phyloP scores from a whole-genome alignment of 2,329 filamentous ascomycete genomes.

The Talaromyces marneffei region DNA sequence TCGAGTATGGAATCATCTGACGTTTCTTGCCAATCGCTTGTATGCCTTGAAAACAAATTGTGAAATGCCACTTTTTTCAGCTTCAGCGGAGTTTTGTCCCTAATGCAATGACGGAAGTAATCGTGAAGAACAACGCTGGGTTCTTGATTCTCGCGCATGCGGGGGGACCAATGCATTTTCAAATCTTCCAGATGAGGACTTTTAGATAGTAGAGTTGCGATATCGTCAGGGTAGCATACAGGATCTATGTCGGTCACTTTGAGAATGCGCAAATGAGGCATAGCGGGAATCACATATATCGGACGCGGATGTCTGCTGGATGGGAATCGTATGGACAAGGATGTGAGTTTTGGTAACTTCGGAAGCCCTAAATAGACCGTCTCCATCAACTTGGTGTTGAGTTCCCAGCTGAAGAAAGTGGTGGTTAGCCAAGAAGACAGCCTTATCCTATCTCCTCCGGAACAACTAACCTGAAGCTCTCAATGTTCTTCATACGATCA shows the following conservation, averaged over 20 bases:
- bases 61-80: slow-evolving; percentile 50
- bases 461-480: slow-evolving; percentile 45
- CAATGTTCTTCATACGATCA: slow-evolving; percentile 53
- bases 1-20: slow-evolving; percentile 39
- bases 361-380: slow-evolving; percentile 55
- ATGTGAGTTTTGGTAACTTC: slow-evolving; percentile 45
- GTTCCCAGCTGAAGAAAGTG: slow-evolving; percentile 47
- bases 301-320: slow-evolving; percentile 53
- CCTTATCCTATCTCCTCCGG: neutral
- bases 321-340: slow-evolving; percentile 53
- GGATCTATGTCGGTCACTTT: slow-evolving; percentile 57
- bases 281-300: slow-evolving; percentile 50
- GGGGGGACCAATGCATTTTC: slow-evolving; percentile 55
- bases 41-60: slow-evolving; percentile 53
- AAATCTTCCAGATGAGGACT: slow-evolving; percentile 51
- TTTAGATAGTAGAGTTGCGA: slow-evolving; percentile 51
- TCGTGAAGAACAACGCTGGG: slow-evolving; percentile 50
- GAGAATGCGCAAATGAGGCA: slow-evolving; percentile 50
- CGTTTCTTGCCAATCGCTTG: slow-evolving; percentile 41
- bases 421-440: neutral
- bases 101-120: slow-evolving; percentile 52
- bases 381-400: slow-evolving; percentile 55
- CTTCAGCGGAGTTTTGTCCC: slow-evolving; percentile 41
- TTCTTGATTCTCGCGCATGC: slow-evolving; percentile 56
- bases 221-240: slow-evolving; percentile 59